These are phyloP conservation scores for Mesotaenium endlicherianum DNA, from an alignment of 139 green algal species.

Conservation along the genomic window DNA sequence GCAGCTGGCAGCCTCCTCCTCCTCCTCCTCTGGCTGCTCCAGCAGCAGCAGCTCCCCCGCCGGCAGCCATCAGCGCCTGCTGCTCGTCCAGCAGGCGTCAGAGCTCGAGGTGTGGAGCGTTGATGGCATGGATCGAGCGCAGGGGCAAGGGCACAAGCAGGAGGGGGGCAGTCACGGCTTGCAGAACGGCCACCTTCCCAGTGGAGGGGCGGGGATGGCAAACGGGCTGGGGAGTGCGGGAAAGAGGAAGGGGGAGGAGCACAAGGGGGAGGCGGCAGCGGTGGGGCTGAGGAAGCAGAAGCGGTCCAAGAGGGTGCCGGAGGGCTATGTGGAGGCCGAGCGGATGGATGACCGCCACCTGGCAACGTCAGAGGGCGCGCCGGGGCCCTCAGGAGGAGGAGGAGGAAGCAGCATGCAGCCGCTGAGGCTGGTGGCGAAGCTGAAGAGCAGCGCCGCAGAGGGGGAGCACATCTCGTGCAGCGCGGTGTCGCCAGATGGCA, in stretches of 20 bases:
- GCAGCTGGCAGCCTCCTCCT: slow-evolving; percentile 43
- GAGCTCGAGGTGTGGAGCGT: slow-evolving; percentile 68
- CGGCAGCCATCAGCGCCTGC: slow-evolving; percentile 18
- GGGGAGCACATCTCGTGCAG: slow-evolving; percentile 35
- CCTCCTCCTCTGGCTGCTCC: no score
- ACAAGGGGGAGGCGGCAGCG: not conserved
- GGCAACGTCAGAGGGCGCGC: no score
- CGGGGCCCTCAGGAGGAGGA: not conserved
- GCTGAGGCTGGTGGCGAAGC: not conserved
- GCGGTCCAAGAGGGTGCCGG: slow-evolving; percentile 26
- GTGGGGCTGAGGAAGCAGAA: not conserved
- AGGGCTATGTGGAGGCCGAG: not conserved
- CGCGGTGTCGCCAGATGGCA: slow-evolving; percentile 69
- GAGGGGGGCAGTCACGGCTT: not conserved
- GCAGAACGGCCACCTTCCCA: no score
- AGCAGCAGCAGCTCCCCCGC: not conserved
- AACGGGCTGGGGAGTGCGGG: slow-evolving; percentile 11
- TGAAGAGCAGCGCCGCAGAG: not conserved
- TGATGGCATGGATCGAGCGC: not conserved
- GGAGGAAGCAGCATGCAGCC: not conserved
- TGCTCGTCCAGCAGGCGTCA: slow-evolving; percentile 59
- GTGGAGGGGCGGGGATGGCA: no score
- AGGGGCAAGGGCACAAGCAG: not conserved
- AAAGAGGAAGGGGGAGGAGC: slow-evolving; percentile 49
- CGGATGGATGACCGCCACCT: not conserved